Evolutionary conservation across 2,329 filamentous ascomycete genomes (phyloP).

Genomic region (Aureobasidium namibiae): DNA sequence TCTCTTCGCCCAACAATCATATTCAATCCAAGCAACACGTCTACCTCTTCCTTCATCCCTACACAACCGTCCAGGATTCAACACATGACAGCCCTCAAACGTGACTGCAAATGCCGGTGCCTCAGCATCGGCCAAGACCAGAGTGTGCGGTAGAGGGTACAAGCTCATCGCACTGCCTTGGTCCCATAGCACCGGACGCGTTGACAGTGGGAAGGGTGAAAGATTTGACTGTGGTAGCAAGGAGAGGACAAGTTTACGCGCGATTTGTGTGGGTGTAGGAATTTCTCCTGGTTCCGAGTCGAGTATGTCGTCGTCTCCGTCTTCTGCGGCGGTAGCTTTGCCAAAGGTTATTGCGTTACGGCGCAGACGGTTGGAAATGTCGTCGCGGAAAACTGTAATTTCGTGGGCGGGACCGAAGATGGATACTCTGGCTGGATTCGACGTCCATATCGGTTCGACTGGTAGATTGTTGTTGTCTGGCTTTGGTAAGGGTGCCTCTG

Average conservation of each 20-base stretch:
- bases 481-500: slow-evolving; percentile 55
- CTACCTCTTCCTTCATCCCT: slow-evolving; percentile 52
- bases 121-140: slow-evolving; percentile 76
- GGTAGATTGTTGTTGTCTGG: slow-evolving; percentile 40
- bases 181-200: slow-evolving; percentile 85
- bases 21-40: slow-evolving; percentile 75
- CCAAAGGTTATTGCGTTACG: slow-evolving; percentile 68
- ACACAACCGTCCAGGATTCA: slow-evolving; percentile 80
- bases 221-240: slow-evolving; percentile 85
- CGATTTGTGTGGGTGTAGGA: slow-evolving; percentile 15
- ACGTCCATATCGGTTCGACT: slow-evolving; percentile 78
- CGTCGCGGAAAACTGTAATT: slow-evolving; percentile 78
- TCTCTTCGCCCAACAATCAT: slow-evolving; percentile 55
- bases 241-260: slow-evolving; percentile 66
- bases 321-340: slow-evolving; percentile 31
- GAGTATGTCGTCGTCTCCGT: slow-evolving; percentile 14
- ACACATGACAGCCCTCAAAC: slow-evolving; percentile 90
- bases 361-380: slow-evolving; percentile 70
- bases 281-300: slow-evolving; percentile 21
- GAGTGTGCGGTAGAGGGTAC: slow-evolving; percentile 78
- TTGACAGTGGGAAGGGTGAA: slow-evolving; percentile 72
- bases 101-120: slow-evolving; percentile 77
- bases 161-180: slow-evolving; percentile 67
- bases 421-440: slow-evolving; percentile 72
- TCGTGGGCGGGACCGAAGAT: slow-evolving; percentile 86